phyloP scores from a whole-genome alignment of 169 alveolate genomes.

The Plasmodium cynomolgi region DNA sequence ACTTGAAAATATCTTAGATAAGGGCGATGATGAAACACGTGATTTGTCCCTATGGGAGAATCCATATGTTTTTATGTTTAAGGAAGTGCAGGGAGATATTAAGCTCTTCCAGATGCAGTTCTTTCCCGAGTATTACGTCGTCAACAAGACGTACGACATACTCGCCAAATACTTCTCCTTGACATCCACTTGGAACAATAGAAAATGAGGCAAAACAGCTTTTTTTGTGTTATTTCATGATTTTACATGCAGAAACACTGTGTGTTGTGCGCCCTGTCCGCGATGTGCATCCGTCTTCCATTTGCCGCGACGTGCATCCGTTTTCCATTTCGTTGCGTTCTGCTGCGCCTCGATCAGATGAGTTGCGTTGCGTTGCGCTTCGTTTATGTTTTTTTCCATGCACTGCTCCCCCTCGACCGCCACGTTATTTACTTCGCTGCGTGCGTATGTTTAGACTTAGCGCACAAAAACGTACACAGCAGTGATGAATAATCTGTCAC shows the following conservation, averaged over 20 bases:
- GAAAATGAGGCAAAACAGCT: conserved; percentile 28
- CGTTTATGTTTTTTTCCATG: background rate
- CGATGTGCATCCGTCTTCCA: background rate
- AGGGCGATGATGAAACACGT: conserved; percentile 86
- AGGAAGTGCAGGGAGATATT: conserved; percentile 82
- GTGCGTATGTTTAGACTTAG: conserved; percentile 54
- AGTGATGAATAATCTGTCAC: background rate
- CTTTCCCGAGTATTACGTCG: conserved; percentile 85
- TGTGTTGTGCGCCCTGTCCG: conserved; percentile 1
- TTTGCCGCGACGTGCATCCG: background rate
- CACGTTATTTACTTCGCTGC: conserved; percentile 32
- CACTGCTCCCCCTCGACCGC: background rate
- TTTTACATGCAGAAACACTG: background rate
- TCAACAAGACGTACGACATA: conserved; percentile 81
- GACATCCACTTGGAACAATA: conserved; percentile 75
- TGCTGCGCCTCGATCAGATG: background rate
- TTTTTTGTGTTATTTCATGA: conserved; percentile 8
- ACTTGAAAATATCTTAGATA: conserved; percentile 85
- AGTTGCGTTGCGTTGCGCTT: background rate
- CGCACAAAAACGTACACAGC: conserved; percentile 8
- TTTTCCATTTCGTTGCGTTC: background rate
- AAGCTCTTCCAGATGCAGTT: conserved; percentile 84
- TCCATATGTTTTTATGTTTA: conserved; percentile 88
- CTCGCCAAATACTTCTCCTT: conserved; percentile 77
- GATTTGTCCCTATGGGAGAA: conserved; percentile 85